Evolutionary conservation across 2,329 filamentous ascomycete genomes (phyloP), one percentile per base, ranked within the genome.

Genomic region (Scytalidium sp.): DNA sequence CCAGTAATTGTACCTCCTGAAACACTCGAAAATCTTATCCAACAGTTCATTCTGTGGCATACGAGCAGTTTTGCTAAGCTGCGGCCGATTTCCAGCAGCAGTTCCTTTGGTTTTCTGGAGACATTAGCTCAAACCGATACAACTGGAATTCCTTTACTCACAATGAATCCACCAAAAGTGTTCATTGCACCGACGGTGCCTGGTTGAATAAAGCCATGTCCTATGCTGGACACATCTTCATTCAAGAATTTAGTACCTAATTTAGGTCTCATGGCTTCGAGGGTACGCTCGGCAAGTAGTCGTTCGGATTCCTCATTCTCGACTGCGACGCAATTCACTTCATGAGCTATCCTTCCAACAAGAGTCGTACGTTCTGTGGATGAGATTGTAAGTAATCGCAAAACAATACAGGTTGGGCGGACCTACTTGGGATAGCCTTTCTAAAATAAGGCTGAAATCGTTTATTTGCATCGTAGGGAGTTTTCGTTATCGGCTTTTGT

Each of bases 1-100:
- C 92, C 93, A 99, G 70, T 94, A 97, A 60, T 86, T 84, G 76
- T 88, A 96, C 62, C 87, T 76, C 50, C 85, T 82, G 82, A 97
- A 99, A 65, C 85, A 87, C 44, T 80, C 73, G 74, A 93, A 91
- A 53, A 99, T 84, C 56, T 83, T 80, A 71, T 97, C 92, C 70
- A 96, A 73, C 55, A 99, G 83, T 62, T 94, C 87, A 75, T 90
- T 87, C 68, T 92, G 85, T 41, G 90, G 85, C 71, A 97, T 92
- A 71, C 94, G 92, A 27, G 90, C 88, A 22, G 89, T 87, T 75
- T 97, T 97, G 70, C 90, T 85, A 60, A 89, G 85, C 66, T 82
- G 80, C 5, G 80, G 73, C 70, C 81, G 84, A 68, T 85, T 77
- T 53, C 78, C 72, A 67, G 83, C 81, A 60, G 72, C 68, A 45